Evolutionary conservation across 1,139 yeast species (phyloP).

Genomic region (Maudiozyma humilis): DNA sequence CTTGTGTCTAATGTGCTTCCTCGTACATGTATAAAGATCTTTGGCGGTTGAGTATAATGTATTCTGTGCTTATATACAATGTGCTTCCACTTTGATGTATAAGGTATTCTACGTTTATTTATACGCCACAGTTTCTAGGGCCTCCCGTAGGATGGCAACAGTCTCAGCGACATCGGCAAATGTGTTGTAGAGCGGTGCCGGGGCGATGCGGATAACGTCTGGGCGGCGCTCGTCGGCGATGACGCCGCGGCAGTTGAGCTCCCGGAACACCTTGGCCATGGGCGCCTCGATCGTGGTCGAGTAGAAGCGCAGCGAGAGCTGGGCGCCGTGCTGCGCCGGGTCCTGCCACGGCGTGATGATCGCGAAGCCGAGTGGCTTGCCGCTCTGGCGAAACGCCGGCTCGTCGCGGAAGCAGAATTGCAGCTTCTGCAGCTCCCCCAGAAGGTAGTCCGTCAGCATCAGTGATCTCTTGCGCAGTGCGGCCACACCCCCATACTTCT

Average conservation of each 20-base stretch:
- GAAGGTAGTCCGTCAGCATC: constrained; percentile 50
- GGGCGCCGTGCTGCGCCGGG: constrained; percentile 59
- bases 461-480: constrained; percentile 50
- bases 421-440: constrained; percentile 39
- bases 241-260: constrained; percentile 48
- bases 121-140: constrained; percentile 23
- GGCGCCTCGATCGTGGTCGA: constrained; percentile 43
- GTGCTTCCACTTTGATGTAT: no score
- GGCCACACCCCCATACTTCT: constrained; percentile 55
- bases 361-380: constrained; percentile 36
- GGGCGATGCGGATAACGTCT: constrained; percentile 76
- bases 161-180: constrained; percentile 53
- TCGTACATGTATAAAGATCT: no score
- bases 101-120: not conserved
- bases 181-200: constrained; percentile 74
- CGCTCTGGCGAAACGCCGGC: not conserved
- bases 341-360: constrained; percentile 64
- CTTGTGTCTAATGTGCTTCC: no score
- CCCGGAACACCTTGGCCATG: constrained; percentile 55
- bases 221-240: constrained; percentile 88
- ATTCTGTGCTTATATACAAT: no score
- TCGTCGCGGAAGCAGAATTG: constrained; percentile 35
- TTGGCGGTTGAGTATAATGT: not conserved
- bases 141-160: constrained; percentile 39
- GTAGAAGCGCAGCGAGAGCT: constrained; percentile 62